These are phyloP conservation scores for Exophiala sp. DNA, from an alignment of 2,329 filamentous ascomycete genomes.

Conservation along the genomic window DNA sequence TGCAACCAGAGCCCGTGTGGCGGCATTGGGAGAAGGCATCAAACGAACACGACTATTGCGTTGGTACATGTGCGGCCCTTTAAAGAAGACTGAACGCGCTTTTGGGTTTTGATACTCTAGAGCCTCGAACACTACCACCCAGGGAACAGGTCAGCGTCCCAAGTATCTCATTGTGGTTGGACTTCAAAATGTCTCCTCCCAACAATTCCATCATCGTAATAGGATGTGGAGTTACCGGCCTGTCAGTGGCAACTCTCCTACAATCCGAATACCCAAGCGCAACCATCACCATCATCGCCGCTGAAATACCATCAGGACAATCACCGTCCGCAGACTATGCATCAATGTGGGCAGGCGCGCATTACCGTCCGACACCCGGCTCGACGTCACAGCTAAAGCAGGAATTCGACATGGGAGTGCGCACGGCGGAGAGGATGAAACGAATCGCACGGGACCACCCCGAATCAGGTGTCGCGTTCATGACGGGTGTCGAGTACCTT, in stretches of 20 bases:
- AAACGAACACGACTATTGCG: no score
- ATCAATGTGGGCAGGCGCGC: slow-evolving; percentile 30
- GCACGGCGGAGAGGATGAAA: slow-evolving; percentile 40
- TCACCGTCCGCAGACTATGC: background rate
- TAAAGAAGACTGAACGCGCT: no score
- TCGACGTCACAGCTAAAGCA: slow-evolving; percentile 34
- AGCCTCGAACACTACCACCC: no score
- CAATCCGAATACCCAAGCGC: slow-evolving; percentile 20
- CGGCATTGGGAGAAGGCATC: no score
- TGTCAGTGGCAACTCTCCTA: slow-evolving; percentile 28
- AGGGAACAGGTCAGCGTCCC: no score
- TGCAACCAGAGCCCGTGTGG: no score
- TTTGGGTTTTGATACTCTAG: no score
- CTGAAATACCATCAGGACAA: slow-evolving; percentile 25
- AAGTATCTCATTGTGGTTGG: no score
- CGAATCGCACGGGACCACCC: slow-evolving; percentile 34
- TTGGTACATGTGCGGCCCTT: no score
- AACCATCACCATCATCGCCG: slow-evolving; percentile 44
- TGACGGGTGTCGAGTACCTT: slow-evolving; percentile 43
- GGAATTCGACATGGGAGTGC: slow-evolving; percentile 37
- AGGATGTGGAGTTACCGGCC: slow-evolving; percentile 26
- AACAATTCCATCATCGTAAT: slow-evolving; percentile 23
- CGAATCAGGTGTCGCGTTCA: slow-evolving; percentile 36
- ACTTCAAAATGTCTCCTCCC: background rate
- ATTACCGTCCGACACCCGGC: slow-evolving; percentile 45